Percentiles rank a stretch among this genome's conserved stretches.
These are phyloP conservation scores for Picochlorum sp. DNA, from an alignment of 139 green algal genomes.

Conservation along the genomic window DNA sequence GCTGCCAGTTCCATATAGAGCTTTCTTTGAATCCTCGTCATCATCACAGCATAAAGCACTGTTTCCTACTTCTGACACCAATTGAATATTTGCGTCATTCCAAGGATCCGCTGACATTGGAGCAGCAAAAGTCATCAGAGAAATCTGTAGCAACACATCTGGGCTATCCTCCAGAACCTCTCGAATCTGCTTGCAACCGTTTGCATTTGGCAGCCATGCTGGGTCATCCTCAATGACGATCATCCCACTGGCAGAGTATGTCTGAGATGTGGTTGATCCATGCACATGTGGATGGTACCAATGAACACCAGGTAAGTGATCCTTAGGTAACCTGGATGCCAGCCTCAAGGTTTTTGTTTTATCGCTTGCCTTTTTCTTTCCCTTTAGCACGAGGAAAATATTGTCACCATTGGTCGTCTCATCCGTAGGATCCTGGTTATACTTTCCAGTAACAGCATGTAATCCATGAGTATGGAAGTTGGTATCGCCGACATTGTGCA, in stretches of 20 bases:
- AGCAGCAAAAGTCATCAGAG: not conserved
- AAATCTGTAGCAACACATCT: not conserved
- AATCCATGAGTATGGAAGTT: conserved; percentile 8
- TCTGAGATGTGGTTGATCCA: not conserved
- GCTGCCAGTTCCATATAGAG: conserved; percentile 5
- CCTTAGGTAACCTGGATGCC: not conserved
- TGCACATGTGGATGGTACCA: conserved; percentile 9
- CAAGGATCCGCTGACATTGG: not conserved
- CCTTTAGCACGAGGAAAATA: not conserved
- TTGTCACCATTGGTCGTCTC: conserved; percentile 1
- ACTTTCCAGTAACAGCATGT: not conserved
- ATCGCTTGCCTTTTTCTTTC: not conserved
- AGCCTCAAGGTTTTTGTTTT: not conserved
- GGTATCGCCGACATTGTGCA: not conserved
- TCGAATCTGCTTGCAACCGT: not conserved
- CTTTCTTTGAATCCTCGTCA: not conserved
- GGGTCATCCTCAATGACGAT: conserved; percentile 1
- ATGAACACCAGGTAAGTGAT: conserved; percentile 5
- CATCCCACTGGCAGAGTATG: not conserved
- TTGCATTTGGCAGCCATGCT: not conserved
- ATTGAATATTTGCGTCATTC: conserved; percentile 3
- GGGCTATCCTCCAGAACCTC: not conserved
- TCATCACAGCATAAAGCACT: conserved; percentile 2
- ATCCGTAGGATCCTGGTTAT: not conserved
- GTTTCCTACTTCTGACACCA: not conserved